phyloP scores from a whole-genome alignment of 352 stramenopile species.

The Globisporangium spinosum region DNA sequence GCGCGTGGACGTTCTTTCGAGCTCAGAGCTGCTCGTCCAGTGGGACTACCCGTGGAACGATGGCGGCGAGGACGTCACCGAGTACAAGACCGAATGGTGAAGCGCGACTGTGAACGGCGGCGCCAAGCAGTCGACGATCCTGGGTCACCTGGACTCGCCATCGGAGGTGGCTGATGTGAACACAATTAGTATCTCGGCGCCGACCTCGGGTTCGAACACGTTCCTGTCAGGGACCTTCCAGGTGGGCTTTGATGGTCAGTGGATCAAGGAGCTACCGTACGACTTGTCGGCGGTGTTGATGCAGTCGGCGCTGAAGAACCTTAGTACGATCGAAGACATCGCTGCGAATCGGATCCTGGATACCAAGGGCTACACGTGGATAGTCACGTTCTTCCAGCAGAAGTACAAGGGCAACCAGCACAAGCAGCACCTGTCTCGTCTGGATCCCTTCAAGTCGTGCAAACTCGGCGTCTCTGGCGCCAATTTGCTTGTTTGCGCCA shows the following conservation, averaged over 20 bases:
- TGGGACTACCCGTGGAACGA: slow-evolving; percentile 69
- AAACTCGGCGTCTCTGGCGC: slow-evolving; percentile 45
- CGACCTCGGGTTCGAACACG: slow-evolving; percentile 35
- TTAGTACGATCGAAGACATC: slow-evolving; percentile 60
- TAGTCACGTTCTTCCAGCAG: slow-evolving; percentile 61
- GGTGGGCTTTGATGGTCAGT: slow-evolving; percentile 85
- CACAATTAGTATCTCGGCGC: slow-evolving; percentile 67
- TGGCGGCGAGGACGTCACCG: slow-evolving; percentile 61
- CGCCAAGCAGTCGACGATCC: slow-evolving; percentile 46
- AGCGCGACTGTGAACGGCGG: slow-evolving; percentile 27
- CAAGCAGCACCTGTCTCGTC: slow-evolving; percentile 37
- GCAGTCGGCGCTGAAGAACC: slow-evolving; percentile 39
- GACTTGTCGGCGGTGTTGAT: slow-evolving; percentile 86
- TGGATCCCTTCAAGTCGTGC: slow-evolving; percentile 40
- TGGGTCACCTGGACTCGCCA: slow-evolving; percentile 40
- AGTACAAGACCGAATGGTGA: slow-evolving; percentile 84
- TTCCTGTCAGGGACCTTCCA: slow-evolving; percentile 83
- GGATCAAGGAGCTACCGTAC: slow-evolving; percentile 80
- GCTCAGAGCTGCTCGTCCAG: slow-evolving; percentile 65
- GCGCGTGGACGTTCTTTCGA: slow-evolving; percentile 49
- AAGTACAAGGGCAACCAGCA: slow-evolving; percentile 60
- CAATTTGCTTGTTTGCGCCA: slow-evolving; percentile 64
- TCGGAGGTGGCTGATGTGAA: slow-evolving; percentile 52
- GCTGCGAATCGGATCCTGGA: slow-evolving; percentile 51
- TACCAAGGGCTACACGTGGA: slow-evolving; percentile 73